Percentiles rank a stretch among this genome's conserved stretches.
Conservation (phyloP, 129 eudicot genomes). For the Ambrosia trifida region DNA sequence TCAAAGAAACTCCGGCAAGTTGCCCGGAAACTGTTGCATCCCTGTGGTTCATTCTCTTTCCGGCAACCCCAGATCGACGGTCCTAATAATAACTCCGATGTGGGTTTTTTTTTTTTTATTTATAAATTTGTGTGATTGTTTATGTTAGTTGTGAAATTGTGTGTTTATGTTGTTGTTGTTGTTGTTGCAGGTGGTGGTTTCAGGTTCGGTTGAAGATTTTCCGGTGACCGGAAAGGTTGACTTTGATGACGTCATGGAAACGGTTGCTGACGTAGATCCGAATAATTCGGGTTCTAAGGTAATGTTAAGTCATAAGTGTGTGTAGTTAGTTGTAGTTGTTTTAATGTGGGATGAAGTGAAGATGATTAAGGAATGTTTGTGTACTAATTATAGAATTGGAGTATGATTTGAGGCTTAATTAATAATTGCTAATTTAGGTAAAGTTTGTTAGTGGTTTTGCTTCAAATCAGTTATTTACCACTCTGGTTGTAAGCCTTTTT, state of each 20-base stretch:
- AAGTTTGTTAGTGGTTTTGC: background rate
- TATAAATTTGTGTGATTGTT: background rate
- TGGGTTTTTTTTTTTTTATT: background rate
- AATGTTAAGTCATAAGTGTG: background rate
- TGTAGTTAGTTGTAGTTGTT: background rate
- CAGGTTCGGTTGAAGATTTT: conserved; percentile 14
- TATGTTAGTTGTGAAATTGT: no score
- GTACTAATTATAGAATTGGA: background rate
- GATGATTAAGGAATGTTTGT: background rate
- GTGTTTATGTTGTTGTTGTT: background rate
- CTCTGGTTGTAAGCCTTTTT: background rate
- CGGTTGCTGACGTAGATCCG: conserved; percentile 18
- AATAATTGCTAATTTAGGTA: background rate
- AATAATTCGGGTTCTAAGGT: conserved; percentile 26
- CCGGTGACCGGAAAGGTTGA: background rate
- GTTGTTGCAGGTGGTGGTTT: conserved; percentile 20
- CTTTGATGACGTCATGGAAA: background rate
- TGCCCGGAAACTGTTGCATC: conserved; percentile 33
- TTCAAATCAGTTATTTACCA: background rate
- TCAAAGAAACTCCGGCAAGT: conserved; percentile 28
- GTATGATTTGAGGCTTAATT: background rate
- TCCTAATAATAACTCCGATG: background rate
- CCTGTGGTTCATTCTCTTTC: conserved; percentile 34
- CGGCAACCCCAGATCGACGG: conserved; percentile 4
- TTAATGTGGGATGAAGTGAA: background rate